These are phyloP conservation scores for Psilocybe sp. DNA, from an alignment of 768 basidiomycete species.

Conservation along the genomic window DNA sequence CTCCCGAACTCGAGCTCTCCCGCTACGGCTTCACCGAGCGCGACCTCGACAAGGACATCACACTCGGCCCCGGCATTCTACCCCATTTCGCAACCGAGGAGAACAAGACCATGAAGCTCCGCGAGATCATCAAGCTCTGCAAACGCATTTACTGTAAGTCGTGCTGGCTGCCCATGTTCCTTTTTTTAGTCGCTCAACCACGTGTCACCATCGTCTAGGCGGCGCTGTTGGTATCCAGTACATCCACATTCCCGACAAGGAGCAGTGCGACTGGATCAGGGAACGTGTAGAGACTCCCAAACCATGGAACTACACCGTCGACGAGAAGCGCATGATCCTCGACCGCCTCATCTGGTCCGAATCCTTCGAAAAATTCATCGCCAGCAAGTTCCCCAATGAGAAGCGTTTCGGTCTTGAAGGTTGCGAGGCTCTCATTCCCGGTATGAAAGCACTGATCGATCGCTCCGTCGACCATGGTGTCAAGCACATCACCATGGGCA, in stretches of 20 bases:
- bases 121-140: conserved; percentile 88
- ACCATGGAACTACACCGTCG: conserved; percentile 96
- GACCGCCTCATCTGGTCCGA: conserved; percentile 99
- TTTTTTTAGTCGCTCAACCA: not conserved
- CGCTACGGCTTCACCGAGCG: conserved; percentile 94
- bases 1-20: conserved; percentile 90
- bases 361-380: conserved; percentile 97
- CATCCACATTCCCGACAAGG: conserved; percentile 95
- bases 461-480: conserved; percentile 95
- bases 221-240: conserved; percentile 90
- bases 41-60: conserved; percentile 92
- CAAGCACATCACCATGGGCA: conserved; percentile 95
- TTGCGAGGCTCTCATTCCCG: conserved; percentile 95
- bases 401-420: conserved; percentile 99
- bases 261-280: conserved; percentile 99
- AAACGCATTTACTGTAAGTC: conserved; percentile 91
- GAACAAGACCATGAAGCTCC: conserved; percentile 80
- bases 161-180: not conserved
- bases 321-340: conserved; percentile 98
- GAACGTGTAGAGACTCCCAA: conserved; percentile 93
- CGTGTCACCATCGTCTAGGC: conserved; percentile 40
- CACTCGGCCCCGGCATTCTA: conserved; percentile 92
- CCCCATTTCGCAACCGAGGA: conserved; percentile 92
- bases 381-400: conserved; percentile 98
- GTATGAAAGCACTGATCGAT: conserved; percentile 99